Evolutionary conservation across 768 basidiomycete species (phyloP).

Genomic region (Dioszegia aurantiaca): DNA sequence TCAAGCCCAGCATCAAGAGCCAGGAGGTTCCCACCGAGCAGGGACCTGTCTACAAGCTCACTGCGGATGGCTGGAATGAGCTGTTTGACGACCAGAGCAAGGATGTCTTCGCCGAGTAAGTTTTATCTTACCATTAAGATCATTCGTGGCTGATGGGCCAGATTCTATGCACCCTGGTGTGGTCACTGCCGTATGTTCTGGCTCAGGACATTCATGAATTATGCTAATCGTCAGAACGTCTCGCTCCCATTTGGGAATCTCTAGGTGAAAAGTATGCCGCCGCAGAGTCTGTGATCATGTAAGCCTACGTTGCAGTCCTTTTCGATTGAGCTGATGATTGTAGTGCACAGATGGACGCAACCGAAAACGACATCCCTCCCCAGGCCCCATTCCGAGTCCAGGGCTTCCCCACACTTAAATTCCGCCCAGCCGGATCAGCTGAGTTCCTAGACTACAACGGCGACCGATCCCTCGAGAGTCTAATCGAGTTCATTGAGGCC

Average conservation of each 20-base stretch:
- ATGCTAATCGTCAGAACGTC: slow-evolving; percentile 56
- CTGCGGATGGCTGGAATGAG: slow-evolving; percentile 84
- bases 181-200: slow-evolving; percentile 47
- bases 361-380: slow-evolving; percentile 90
- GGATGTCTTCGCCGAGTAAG: slow-evolving; percentile 85
- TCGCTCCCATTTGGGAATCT: slow-evolving; percentile 89
- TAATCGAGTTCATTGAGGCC: slow-evolving; percentile 78
- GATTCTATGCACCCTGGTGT: slow-evolving; percentile 91
- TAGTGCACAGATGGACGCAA: slow-evolving; percentile 87
- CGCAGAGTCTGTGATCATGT: slow-evolving; percentile 75
- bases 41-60: slow-evolving; percentile 76
- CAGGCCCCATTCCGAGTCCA: slow-evolving; percentile 79
- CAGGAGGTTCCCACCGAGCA: slow-evolving; percentile 79
- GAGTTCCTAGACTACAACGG: slow-evolving; percentile 93
- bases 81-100: slow-evolving; percentile 78
- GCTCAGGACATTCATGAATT: background rate
- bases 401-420: slow-evolving; percentile 86
- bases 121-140: slow-evolving; percentile 3
- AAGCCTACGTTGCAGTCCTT: slow-evolving; percentile 27
- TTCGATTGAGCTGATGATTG: background rate
- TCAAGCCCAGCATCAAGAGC: slow-evolving; percentile 83
- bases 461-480: slow-evolving; percentile 71
- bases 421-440: slow-evolving; percentile 81
- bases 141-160: background rate
- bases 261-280: slow-evolving; percentile 78